Percentiles rank a stretch among this genome's conserved stretches.
Evolutionary conservation across 1,284 basidiomycete species (phyloP).

Genomic region (Pseudozyma sp.): DNA sequence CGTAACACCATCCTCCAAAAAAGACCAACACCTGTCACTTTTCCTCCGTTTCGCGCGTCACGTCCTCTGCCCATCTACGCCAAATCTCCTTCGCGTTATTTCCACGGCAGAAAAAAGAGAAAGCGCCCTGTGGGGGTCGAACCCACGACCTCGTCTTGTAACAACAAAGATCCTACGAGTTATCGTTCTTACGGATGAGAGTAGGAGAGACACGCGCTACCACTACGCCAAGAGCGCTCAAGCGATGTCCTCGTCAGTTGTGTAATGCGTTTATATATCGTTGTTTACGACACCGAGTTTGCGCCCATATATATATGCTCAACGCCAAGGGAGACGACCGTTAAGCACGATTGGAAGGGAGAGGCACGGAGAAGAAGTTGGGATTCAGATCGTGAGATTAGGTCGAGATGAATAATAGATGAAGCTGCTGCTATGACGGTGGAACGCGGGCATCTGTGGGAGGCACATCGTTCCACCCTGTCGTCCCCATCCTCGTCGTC

Average conservation of each 20-base stretch:
- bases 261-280: neutral
- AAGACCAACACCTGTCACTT: neutral
- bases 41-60: neutral
- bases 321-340: too few species aligned
- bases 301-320: too few species aligned
- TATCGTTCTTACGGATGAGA: neutral
- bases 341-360: neutral
- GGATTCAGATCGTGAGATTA: too few species aligned
- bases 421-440: too few species aligned
- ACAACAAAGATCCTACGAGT: constrained; percentile 3
- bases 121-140: constrained; percentile 52
- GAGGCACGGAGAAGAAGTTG: neutral
- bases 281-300: neutral
- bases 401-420: too few species aligned
- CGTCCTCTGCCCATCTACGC: neutral
- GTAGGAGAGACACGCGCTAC: constrained; percentile 54
- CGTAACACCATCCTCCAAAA: too few species aligned
- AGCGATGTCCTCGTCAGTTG: neutral
- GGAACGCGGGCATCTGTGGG: neutral
- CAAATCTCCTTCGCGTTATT: too few species aligned
- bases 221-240: constrained; percentile 48
- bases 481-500: neutral
- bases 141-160: constrained; percentile 50
- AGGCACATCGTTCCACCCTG: constrained; percentile 8
- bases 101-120: neutral